Base-by-base conservation (phyloP, 441 rosid genomes). In the Rhodomyrtus psidioides region DNA sequence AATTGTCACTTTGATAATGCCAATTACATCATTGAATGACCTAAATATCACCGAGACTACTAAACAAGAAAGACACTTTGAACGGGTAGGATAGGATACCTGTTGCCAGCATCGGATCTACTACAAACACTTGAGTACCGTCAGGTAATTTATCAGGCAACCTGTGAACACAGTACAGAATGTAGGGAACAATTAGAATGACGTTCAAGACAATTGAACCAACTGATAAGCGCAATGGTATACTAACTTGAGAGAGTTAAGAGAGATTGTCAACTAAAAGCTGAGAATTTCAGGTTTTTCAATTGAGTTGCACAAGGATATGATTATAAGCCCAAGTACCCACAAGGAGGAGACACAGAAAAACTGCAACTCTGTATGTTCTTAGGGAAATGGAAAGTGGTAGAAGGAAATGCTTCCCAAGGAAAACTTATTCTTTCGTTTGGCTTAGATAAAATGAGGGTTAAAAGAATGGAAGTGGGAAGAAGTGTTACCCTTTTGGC, bases 41-140 rank as follows among this genome's bases (percentile, higher is more conserved):
- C 42, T 30, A 12, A 55, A n/a, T 6, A 42, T 56, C 60, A 27
- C 42, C 6, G 0, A 42, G 1, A 53, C 30, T 51, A 54, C 58
- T 82, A 28, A 53, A 53, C 58, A 56, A 82, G 56, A 82, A 39
- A 82, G 57, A 56, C 83, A 5, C 44, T 53, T 9, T 17, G 26
- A 51, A 28, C 6, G 9, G n/a, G 26, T 82, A 24, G 6, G 8
- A 16, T 27, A 53, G 46, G 14, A 2, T 27, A 96, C 99, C 98
- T 88, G 98, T 95, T 87, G 98, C 98, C 84, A 95, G 88, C 95
- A 96, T 93, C 53, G 98, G 98, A 89, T 97, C 98, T 39, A 95
- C 95, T 85, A 97, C 93, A 90, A 96, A 93, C 2, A 97, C 95
- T 87, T 92, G 93, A 34, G 96, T 90, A 14, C 92, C 93, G 83